Evolutionary conservation across 345 rosid genomes (phyloP).

Genomic region (Pelargonium nanum): DNA sequence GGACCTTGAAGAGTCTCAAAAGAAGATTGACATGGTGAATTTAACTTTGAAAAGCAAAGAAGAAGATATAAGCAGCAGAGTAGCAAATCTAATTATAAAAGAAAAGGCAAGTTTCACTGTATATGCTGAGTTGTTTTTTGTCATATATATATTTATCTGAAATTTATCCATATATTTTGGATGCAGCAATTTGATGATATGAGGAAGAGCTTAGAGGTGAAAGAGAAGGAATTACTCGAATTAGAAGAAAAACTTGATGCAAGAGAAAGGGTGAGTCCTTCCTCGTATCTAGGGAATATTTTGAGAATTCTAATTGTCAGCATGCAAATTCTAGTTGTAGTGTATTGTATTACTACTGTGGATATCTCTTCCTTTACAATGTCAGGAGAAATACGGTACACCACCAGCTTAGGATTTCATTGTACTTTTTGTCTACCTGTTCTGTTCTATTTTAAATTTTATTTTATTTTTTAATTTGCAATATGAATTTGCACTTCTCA

Average conservation of each 20-base stretch:
- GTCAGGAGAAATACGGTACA: neutral
- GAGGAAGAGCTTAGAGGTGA: slow-evolving; percentile 46
- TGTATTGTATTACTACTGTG: too few species aligned
- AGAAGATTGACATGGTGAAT: slow-evolving; percentile 60
- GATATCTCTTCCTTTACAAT: neutral
- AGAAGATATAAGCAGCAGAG: slow-evolving; percentile 58
- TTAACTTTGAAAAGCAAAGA: slow-evolving; percentile 48
- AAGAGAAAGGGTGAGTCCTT: slow-evolving; percentile 61
- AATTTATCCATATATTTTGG: slow-evolving; percentile 9
- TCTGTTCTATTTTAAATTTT: neutral
- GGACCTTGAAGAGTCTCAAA: slow-evolving; percentile 64
- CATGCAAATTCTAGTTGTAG: neutral
- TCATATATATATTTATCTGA: too few species aligned
- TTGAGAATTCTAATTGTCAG: neutral
- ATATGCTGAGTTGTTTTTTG: too few species aligned
- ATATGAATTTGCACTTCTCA: too few species aligned
- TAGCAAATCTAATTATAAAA: slow-evolving; percentile 35
- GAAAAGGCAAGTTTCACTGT: slow-evolving; percentile 50
- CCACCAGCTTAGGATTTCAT: neutral
- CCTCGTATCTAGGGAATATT: neutral
- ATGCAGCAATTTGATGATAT: slow-evolving; percentile 51
- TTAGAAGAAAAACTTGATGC: slow-evolving; percentile 71
- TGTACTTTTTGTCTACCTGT: neutral
- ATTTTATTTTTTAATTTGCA: too few species aligned
- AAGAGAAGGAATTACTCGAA: slow-evolving; percentile 47